Evolutionary conservation across 1,284 basidiomycete genomes (phyloP), one percentile per base, ranked within the genome.

Genomic region (Cystobasidium sp.): DNA sequence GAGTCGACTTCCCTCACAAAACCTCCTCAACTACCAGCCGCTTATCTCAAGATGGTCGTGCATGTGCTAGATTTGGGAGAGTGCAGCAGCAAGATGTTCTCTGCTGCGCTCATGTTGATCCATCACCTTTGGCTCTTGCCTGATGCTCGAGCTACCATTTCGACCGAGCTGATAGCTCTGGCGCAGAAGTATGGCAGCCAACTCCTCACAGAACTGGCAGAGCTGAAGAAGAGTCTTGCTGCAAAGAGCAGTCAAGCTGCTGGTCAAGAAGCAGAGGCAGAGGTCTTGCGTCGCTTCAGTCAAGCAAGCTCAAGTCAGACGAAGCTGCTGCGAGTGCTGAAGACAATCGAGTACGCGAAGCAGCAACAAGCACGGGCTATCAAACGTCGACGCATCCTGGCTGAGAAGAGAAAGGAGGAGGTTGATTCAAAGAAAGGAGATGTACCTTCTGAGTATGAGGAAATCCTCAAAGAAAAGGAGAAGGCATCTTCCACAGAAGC

Each of bases 21-120:
- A 68, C 88, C 91, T 31, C 94, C 94, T 14, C 88, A 90, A 77
- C 90, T 97, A 75, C 92, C 94, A 7, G 87, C 91, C 63, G 82
- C 88, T 3, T 89, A 91, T 41, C 86, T 97, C 22, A 89, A 91
- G 51, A 87, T 94, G 52, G 92, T 97, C 75, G 92, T 97, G 80
- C 97, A 97, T 81, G 92, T 97, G 78, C 85, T 97, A 72, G 96
- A 94, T 22, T 87, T 91, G 24, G 94, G 95, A 59, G 94, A 98
- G 84, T 97, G 94, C 81, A 93, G 93, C n/a, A 92, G 91, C 65
- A 87, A 90, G 61, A 95, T 93, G 14, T 98, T 98, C 87, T 90
- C 93, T 77, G 90, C 94, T 80, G 94, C 92, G 52, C 85, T 97
- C 47, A 86, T 89, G 14, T 87, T 96, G 52, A 96, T 97, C 76